Base-by-base conservation (phyloP, 1,139 yeast species). In the Kluyveromyces marxianus region DNA sequence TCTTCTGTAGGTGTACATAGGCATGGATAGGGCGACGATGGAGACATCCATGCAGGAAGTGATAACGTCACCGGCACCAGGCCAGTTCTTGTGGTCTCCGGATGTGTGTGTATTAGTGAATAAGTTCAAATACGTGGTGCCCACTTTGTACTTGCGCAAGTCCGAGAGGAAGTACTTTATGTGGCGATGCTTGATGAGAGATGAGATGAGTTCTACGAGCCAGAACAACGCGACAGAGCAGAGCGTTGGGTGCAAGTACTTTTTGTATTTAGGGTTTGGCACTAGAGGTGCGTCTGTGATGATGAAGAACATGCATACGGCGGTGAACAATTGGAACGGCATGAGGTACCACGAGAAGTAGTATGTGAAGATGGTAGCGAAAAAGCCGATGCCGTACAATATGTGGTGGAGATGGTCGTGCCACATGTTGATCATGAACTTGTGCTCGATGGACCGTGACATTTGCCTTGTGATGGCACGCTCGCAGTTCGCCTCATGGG, bases 51-150 rank as follows among this genome's bases (percentile, higher is more conserved):
- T 79, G 50, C 85, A 62, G 0, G 89, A 76, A 6, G 81, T 66
- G 36, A 85, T 70, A 8, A 85, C 70, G 58, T 85, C 95, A 1
- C 95, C 95, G 36, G 92, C 86, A 0, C 95, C 95, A 0, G 95
- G 94, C 76, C 81, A 75, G 36, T 66, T 65, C 31, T 50, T 7
- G 57, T 48, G 39, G 52, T 51, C 48, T 44, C 29, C 39, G 4
- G 39, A 25, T 8, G 44, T 50, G 4, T 42, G 40, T 27, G 49
- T 47, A 26, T 46, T 48, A 52, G 73, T 72, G 62, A 84, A 83
- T 25, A 85, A 66, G 45, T 74, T 68, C 38, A 81, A 62, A 56
- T 85, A 85, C 25, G 72, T 83, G 49, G 82, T 71, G 0, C 90
- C 90, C 0, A 92, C 84, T 53, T 79, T 79, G 67, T 81, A 85